Conservation (phyloP, 2,329 filamentous ascomycete species). For the Trichoderma simmonsii region DNA sequence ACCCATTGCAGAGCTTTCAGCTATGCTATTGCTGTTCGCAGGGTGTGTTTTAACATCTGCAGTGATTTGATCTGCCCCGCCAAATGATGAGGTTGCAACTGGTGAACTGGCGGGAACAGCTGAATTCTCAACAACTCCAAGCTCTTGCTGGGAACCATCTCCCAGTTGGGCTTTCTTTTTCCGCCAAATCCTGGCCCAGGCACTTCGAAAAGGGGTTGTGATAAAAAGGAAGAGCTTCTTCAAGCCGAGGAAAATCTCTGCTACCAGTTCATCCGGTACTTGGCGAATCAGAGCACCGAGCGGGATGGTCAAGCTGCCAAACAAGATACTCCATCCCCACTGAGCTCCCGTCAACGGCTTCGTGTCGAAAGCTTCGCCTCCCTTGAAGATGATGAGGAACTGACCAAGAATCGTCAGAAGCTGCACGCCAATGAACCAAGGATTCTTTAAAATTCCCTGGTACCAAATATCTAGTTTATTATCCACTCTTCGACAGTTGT, state of each 20-base stretch:
- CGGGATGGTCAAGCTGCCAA: constrained; percentile 65
- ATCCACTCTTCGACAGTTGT: constrained; percentile 75
- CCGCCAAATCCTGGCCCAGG: constrained; percentile 24
- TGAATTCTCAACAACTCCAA: constrained; percentile 27
- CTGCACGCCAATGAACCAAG: constrained; percentile 71
- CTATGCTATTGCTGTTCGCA: neutral
- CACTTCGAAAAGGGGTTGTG: constrained; percentile 25
- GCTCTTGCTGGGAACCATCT: constrained; percentile 24
- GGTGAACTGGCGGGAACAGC: neutral
- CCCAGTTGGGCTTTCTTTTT: constrained; percentile 26
- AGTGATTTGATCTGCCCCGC: neutral
- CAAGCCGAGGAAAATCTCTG: constrained; percentile 28
- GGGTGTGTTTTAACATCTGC: neutral
- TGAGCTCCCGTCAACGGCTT: constrained; percentile 58
- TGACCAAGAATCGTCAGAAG: constrained; percentile 66
- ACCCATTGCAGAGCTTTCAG: neutral
- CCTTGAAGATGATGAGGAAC: constrained; percentile 68
- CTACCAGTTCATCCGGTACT: constrained; percentile 37
- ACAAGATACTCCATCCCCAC: constrained; percentile 67
- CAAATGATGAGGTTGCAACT: neutral
- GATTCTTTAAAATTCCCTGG: constrained; percentile 70
- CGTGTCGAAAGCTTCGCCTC: constrained; percentile 65
- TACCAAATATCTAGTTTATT: constrained; percentile 78
- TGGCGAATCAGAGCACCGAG: constrained; percentile 47
- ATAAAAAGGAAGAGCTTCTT: constrained; percentile 21